Conservation (phyloP, 225 moss, liverwort and hornwort genomes). For the Marchantia paleacea region DNA sequence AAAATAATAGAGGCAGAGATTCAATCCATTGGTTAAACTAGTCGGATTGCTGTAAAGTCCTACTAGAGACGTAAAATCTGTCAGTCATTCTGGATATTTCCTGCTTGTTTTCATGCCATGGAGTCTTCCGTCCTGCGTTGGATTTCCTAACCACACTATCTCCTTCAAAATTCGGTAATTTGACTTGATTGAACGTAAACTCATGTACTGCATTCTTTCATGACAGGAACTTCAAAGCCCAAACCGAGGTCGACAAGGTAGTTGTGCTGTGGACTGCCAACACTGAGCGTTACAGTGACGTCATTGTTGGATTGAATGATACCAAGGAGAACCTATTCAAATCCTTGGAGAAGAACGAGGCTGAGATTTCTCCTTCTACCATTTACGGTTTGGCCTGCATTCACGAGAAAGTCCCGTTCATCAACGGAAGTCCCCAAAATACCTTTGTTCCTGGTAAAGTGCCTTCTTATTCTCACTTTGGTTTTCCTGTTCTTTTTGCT, state of each 20-base stretch:
- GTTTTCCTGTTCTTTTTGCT: neutral
- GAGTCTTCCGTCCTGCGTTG: too few species aligned
- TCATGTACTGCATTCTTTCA: neutral
- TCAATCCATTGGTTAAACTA: too few species aligned
- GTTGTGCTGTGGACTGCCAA: constrained; percentile 98
- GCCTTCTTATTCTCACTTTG: neutral
- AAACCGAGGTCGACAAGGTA: constrained; percentile 78
- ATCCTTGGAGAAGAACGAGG: constrained; percentile 58
- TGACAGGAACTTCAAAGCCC: constrained; percentile 66
- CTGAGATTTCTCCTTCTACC: constrained; percentile 93
- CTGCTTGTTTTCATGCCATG: too few species aligned
- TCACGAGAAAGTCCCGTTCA: constrained; percentile 85
- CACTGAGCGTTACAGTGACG: constrained; percentile 92
- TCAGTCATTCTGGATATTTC: too few species aligned
- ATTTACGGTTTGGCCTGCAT: constrained; percentile 89
- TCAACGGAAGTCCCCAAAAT: constrained; percentile 95
- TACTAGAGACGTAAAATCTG: too few species aligned
- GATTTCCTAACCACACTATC: too few species aligned
- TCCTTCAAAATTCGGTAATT: neutral
- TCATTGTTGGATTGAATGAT: constrained; percentile 86
- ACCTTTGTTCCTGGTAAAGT: constrained; percentile 84
- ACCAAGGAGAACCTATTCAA: constrained; percentile 76
- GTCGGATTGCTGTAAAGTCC: too few species aligned
- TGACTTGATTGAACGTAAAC: neutral
- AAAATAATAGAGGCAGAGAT: too few species aligned